Base-by-base conservation (phyloP, 331 rosid species). In the Phaseolus coccineus region DNA sequence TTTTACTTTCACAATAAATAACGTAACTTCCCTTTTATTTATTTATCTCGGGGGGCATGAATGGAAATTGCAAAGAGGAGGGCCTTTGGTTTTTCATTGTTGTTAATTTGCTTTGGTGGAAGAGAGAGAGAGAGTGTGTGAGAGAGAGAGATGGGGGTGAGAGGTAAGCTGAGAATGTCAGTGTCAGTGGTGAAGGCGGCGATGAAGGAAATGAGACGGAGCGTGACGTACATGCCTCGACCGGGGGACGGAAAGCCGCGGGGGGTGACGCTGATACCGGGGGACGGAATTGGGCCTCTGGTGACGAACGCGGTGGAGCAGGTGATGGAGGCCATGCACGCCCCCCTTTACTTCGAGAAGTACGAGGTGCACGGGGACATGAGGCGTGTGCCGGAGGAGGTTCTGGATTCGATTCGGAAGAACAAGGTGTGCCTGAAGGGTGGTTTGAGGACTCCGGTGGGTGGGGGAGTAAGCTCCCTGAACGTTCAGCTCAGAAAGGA, bases 291-390 rank as follows among this genome's bases (percentile, higher is more conserved):
- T 25, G 92, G 92, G 0, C 92, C 94, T 2, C 59, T 86, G 74
- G 94, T 90, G 16, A 90, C 94, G 13, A 63, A 78, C 5, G 89
- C 92, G 9, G 92, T 88, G 12, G 94, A 90, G 84, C 90, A 87
- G 79, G 92, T 90, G 10, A 88, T 90, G 94, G 90, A 90, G 51
- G 86, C 88, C 52, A 90, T 90, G 94, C 94, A 90, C 83, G 92
- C 92, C 8, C 94, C 94, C 6, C 39, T 90, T 1, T 86, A 85
- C 85, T 90, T 90, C 35, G 92, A 90, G 86, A 62, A 69, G 40
- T 90, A 69, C 77, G 87, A 85, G 9, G 83, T 90, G 58, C 88
- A 40, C 47, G 94, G 92, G 47, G 87, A 81, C 37, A 90, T 90
- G 94, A 87, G 85, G 53, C 69, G 74, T 73, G 83, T 85, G 6